Evolutionary conservation across 129 eudicot species (phyloP), one percentile per base, ranked within the genome.

Genomic region (Cynara cardunculus): DNA sequence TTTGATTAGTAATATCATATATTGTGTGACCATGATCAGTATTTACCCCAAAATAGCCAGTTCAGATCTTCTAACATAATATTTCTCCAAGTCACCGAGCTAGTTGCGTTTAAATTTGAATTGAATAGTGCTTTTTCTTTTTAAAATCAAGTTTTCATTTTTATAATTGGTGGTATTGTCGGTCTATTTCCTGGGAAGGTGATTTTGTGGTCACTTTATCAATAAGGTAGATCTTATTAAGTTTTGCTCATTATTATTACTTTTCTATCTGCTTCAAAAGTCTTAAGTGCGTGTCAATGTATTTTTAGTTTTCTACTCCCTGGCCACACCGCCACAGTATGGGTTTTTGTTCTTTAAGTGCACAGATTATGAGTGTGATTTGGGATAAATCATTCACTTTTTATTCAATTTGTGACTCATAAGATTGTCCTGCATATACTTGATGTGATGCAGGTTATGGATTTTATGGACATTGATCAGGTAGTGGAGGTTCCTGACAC

Each of bases 401-500:
- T 22, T 18, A 18, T 11, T 76, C 2, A 25, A 0, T 34, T 74
- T 56, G 65, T 56, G 35, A 56, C 77, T 71, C 25, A 79, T 71
- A 31, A 30, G 75, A 25, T 39, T 16, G 9, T 49, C n/a, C 16
- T 56, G 69, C 76, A 27, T 32, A 71, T n/a, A 61, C 68, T 21
- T 39, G 14, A 71, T 64, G 53, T 83, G 22, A 22, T 88, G 83
- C 86, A 90, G 98, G 85, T 11, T 79, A 90, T 89, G 96, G 96
- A 89, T 81, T 83, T 30, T 37, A 86, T 90, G 96, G 96, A 91
- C 84, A 83, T 86, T 72, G 98, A 93, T 84, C 78, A 86, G 28
- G 69, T 84, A 41, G 80, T 83, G 44, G 92, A 89, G 73, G 89
- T 93, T 76, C 98, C 96, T 14, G 98, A 93, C 35, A 90, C 96